Conservation (phyloP, 2,329 filamentous ascomycete species). For the Neofusicoccum ribis region DNA sequence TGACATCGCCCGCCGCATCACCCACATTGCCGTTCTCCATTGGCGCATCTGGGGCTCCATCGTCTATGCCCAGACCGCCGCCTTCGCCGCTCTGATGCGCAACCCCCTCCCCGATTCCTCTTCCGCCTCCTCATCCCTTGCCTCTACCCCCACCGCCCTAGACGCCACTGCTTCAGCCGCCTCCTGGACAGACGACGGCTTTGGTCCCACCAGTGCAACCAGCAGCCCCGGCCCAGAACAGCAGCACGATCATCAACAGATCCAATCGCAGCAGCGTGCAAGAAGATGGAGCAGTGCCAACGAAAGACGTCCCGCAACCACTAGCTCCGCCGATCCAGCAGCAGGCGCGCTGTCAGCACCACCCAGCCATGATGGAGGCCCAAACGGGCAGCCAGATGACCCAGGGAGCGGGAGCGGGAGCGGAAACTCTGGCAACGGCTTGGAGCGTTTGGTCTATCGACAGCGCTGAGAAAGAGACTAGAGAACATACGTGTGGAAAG, state of each 20-base stretch:
- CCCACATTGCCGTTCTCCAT: conserved; percentile 81
- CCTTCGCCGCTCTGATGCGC: conserved; percentile 15
- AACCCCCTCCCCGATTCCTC: neutral
- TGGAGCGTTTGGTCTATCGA: conserved; percentile 15
- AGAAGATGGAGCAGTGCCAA: conserved; percentile 17
- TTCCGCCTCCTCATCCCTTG: neutral
- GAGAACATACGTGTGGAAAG: neutral
- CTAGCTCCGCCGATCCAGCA: conserved; percentile 1
- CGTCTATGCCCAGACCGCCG: conserved; percentile 56
- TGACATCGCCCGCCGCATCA: conserved; percentile 74
- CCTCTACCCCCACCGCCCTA: neutral
- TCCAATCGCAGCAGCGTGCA: neutral
- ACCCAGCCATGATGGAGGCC: neutral
- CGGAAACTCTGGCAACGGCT: neutral
- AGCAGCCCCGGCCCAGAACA: conserved; percentile 6
- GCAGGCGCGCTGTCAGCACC: neutral
- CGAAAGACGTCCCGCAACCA: conserved; percentile 1
- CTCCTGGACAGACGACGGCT: conserved; percentile 12
- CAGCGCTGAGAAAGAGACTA: neutral
- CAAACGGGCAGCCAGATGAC: neutral
- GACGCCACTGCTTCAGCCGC: conserved; percentile 3
- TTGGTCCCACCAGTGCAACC: neutral
- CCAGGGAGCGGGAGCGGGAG: neutral
- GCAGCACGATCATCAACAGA: neutral
- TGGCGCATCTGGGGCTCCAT: conserved; percentile 86